phyloP scores from a whole-genome alignment of 2,329 filamentous ascomycete species.

The Ophiocordyceps unilateralis region DNA sequence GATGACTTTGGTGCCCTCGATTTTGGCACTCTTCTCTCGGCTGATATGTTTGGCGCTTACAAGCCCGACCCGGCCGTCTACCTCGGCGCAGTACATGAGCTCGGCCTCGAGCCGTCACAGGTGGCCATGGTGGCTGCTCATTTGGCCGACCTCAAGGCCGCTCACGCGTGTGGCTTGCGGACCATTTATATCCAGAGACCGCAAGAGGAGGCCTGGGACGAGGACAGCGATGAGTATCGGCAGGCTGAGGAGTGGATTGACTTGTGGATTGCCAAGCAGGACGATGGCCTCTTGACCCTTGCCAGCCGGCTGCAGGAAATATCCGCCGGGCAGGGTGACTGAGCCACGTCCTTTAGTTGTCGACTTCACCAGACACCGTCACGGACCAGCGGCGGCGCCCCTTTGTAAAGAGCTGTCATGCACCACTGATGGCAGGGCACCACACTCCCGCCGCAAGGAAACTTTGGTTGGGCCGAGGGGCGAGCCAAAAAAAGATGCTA shows the following conservation, averaged over 20 bases:
- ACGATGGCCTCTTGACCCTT: constrained; percentile 15
- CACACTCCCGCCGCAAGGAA: too few species aligned
- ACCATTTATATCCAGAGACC: constrained; percentile 59
- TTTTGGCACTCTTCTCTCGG: constrained; percentile 46
- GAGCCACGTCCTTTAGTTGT: too few species aligned
- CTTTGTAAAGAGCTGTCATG: neutral
- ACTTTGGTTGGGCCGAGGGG: too few species aligned
- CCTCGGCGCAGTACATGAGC: constrained; percentile 41
- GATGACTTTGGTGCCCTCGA: constrained; percentile 36
- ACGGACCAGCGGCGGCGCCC: neutral
- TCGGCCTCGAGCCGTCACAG: constrained; percentile 39
- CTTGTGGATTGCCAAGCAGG: constrained; percentile 17
- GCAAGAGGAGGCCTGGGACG: constrained; percentile 44
- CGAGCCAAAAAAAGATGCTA: too few species aligned
- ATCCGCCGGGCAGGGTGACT: neutral
- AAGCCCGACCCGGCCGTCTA: constrained; percentile 57
- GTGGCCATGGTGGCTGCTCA: constrained; percentile 69
- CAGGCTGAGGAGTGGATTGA: constrained; percentile 28
- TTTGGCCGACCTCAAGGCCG: constrained; percentile 49
- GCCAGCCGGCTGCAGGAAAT: constrained; percentile 10
- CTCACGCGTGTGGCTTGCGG: constrained; percentile 43
- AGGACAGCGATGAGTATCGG: constrained; percentile 30
- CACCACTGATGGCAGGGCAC: too few species aligned
- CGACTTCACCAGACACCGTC: neutral
- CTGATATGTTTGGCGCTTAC: constrained; percentile 56